Conservation (phyloP, 371 early-diverging fungal genomes). For the Amoeboaphelidium protococcarum region DNA sequence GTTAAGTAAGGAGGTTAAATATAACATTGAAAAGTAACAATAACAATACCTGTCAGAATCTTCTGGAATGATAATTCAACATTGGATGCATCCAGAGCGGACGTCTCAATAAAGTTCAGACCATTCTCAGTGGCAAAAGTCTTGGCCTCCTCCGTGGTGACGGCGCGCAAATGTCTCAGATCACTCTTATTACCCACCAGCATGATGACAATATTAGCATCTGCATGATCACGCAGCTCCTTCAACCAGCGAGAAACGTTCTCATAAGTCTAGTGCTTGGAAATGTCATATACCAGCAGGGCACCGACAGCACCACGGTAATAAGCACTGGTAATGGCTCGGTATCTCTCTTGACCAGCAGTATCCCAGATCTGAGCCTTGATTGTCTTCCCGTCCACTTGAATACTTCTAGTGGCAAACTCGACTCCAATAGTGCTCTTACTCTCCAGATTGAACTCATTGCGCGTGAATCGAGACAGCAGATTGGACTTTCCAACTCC, state of each 20-base stretch:
- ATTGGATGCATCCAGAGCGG: constrained; percentile 76
- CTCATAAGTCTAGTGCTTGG: constrained; percentile 81
- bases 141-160: constrained; percentile 87
- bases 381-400: constrained; percentile 84
- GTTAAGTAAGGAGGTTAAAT: background rate
- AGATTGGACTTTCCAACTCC: constrained; percentile 99
- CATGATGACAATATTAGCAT: constrained; percentile 91
- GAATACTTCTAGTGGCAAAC: constrained; percentile 92
- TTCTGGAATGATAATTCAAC: constrained; percentile 79
- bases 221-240: constrained; percentile 93
- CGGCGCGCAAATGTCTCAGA: constrained; percentile 78
- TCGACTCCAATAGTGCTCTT: constrained; percentile 99
- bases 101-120: constrained; percentile 80
- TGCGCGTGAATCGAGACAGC: constrained; percentile 84
- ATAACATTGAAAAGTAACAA: no score
- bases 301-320: constrained; percentile 99
- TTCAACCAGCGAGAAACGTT: constrained; percentile 92
- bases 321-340: constrained; percentile 28
- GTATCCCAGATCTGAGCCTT: constrained; percentile 99
- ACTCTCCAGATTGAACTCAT: constrained; percentile 89
- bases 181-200: constrained; percentile 99
- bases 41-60: constrained; percentile 69
- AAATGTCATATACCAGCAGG: constrained; percentile 94
- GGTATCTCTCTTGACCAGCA: constrained; percentile 26
- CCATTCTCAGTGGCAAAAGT: constrained; percentile 84